Conservation (phyloP, 202 grass and related monocot genomes). For the Alloteropsis angusta region DNA sequence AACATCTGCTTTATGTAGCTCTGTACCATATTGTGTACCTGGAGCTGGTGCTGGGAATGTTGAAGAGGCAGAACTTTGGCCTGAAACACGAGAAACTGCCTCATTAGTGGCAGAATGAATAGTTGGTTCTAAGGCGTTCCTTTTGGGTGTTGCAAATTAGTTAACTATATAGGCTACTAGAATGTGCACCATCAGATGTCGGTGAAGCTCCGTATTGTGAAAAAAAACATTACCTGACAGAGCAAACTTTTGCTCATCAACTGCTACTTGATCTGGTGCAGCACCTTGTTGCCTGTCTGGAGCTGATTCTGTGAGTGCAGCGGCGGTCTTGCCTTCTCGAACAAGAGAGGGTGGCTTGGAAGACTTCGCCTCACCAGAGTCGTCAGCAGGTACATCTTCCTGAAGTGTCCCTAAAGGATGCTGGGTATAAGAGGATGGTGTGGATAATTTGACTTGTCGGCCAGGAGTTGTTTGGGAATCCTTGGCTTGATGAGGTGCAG, state of each 20-base stretch:
- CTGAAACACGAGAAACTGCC: background rate
- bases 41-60: background rate
- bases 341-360: background rate
- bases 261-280: background rate
- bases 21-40: background rate
- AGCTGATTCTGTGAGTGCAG: background rate
- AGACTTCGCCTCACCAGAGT: background rate
- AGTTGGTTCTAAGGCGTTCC: background rate
- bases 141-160: background rate
- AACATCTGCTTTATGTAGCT: background rate
- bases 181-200: background rate
- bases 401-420: background rate
- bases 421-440: background rate
- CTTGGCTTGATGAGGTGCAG: background rate
- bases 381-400: background rate
- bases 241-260: background rate
- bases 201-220: background rate
- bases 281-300: background rate
- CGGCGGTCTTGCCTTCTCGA: background rate
- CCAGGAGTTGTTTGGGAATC: background rate
- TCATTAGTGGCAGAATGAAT: background rate
- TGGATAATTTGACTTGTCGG: background rate
- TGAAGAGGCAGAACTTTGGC: background rate
- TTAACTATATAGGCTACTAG: background rate
- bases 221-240: constrained; percentile 2